phyloP scores from a whole-genome alignment of 805 yeast genomes.

The Candida oleophila region DNA sequence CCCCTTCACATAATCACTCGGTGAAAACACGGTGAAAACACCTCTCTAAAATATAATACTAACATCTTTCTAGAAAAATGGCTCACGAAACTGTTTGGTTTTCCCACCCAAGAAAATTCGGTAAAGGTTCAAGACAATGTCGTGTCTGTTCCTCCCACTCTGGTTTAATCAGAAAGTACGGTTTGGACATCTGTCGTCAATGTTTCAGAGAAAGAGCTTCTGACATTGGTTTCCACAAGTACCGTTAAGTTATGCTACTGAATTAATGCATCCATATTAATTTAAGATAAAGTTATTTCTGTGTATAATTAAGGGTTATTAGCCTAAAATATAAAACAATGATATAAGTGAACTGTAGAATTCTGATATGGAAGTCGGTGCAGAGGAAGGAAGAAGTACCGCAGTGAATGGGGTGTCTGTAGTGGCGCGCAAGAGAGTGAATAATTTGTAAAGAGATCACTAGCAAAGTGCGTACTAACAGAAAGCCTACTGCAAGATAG shows the following conservation, averaged over 20 bases:
- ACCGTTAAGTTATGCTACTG: slow-evolving; percentile 63
- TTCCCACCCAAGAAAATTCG: slow-evolving; percentile 99
- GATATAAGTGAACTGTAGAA: no score
- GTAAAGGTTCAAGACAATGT: slow-evolving; percentile 99
- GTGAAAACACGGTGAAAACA: no score
- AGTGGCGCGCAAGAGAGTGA: neutral
- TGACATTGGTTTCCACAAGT: slow-evolving; percentile 99
- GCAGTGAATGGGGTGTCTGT: neutral
- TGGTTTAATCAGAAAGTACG: slow-evolving; percentile 99
- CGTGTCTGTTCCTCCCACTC: slow-evolving; percentile 98
- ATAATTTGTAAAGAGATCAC: neutral
- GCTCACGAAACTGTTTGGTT: slow-evolving; percentile 99
- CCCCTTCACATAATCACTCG: no score
- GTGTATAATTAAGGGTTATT: slow-evolving; percentile 16
- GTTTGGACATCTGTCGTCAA: slow-evolving; percentile 99
- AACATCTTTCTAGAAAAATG: slow-evolving; percentile 54
- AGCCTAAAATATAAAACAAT: slow-evolving; percentile 4
- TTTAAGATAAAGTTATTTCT: slow-evolving; percentile 9
- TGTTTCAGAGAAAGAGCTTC: slow-evolving; percentile 99
- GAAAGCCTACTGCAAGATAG: no score
- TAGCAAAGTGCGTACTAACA: no score
- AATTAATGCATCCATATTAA: slow-evolving; percentile 3
- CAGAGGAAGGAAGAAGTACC: no score
- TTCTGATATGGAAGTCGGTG: neutral
- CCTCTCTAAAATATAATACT: neutral